Percentiles rank a stretch among this genome's conserved stretches.
These are phyloP conservation scores for Fereydounia khargensis DNA, from an alignment of 1,284 basidiomycete species.

Conservation along the genomic window DNA sequence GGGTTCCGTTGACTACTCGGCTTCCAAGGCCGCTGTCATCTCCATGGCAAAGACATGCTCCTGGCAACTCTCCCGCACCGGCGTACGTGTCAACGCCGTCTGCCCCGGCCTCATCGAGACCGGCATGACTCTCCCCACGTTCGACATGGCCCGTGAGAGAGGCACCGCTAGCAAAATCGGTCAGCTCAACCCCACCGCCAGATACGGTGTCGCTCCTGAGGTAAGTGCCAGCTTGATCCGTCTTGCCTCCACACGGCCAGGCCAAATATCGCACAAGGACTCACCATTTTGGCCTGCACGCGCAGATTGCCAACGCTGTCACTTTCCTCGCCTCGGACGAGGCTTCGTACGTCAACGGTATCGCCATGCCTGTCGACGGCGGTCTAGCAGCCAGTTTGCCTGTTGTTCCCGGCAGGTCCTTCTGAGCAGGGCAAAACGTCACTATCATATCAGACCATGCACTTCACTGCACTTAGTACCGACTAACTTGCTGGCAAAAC, in stretches of 20 bases:
- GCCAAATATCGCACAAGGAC: too few species aligned
- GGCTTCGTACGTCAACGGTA: constrained; percentile 85
- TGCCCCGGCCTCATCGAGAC: constrained; percentile 90
- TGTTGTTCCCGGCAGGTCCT: constrained; percentile 66
- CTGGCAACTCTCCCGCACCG: constrained; percentile 76
- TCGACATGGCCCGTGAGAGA: constrained; percentile 72
- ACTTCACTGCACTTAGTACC: too few species aligned
- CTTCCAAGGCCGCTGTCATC: constrained; percentile 61
- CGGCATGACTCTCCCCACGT: constrained; percentile 74
- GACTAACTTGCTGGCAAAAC: too few species aligned
- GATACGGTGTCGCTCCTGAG: constrained; percentile 61
- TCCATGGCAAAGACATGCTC: constrained; percentile 77
- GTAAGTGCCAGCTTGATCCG: constrained; percentile 45
- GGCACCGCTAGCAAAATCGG: constrained; percentile 76
- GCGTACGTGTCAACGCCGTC: constrained; percentile 83
- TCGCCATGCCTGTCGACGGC: constrained; percentile 82
- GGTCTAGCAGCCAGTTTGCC: constrained; percentile 74
- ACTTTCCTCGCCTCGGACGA: constrained; percentile 82
- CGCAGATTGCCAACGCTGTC: constrained; percentile 74
- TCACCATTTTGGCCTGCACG: too few species aligned
- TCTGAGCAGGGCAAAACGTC: constrained; percentile 15
- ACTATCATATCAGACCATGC: too few species aligned
- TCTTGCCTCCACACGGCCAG: neutral
- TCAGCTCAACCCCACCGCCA: constrained; percentile 77
- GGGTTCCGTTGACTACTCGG: constrained; percentile 75